Conservation (phyloP, 371 early-diverging fungal species). For the Rhizopus stolonifer region DNA sequence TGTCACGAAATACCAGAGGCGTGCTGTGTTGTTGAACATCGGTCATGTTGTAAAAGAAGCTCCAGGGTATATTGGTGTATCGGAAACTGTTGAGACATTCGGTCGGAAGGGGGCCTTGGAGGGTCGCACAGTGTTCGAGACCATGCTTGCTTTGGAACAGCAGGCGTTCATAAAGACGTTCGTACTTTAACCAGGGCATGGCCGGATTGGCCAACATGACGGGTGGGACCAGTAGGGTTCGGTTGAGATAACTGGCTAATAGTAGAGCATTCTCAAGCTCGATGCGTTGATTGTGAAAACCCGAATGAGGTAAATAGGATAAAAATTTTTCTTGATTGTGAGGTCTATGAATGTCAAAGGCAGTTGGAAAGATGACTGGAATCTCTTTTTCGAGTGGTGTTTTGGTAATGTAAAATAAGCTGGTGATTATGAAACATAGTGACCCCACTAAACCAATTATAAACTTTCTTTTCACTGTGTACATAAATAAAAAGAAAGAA, state of each 20-base stretch:
- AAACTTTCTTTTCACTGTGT: neutral
- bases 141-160: constrained; percentile 59
- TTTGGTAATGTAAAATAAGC: neutral
- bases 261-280: constrained; percentile 61
- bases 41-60: constrained; percentile 54
- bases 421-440: neutral
- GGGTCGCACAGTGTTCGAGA: constrained; percentile 50
- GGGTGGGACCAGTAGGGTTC: constrained; percentile 56
- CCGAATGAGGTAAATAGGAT: constrained; percentile 64
- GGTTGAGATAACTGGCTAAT: constrained; percentile 55
- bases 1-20: constrained; percentile 36
- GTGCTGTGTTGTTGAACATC: constrained; percentile 28
- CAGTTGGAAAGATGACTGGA: constrained; percentile 18
- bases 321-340: constrained; percentile 40
- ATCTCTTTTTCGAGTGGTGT: neutral
- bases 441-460: neutral
- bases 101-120: constrained; percentile 42
- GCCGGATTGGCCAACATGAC: constrained; percentile 61
- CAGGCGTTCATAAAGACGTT: constrained; percentile 54
- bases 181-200: constrained; percentile 54
- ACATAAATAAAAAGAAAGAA: constrained; percentile 1
- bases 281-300: constrained; percentile 64
- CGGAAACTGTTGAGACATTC: constrained; percentile 60
- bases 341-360: constrained; percentile 17
- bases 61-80: constrained; percentile 61